Base-by-base conservation (phyloP, 2,329 filamentous ascomycete species). In the Phyllosticta citriasiana region DNA sequence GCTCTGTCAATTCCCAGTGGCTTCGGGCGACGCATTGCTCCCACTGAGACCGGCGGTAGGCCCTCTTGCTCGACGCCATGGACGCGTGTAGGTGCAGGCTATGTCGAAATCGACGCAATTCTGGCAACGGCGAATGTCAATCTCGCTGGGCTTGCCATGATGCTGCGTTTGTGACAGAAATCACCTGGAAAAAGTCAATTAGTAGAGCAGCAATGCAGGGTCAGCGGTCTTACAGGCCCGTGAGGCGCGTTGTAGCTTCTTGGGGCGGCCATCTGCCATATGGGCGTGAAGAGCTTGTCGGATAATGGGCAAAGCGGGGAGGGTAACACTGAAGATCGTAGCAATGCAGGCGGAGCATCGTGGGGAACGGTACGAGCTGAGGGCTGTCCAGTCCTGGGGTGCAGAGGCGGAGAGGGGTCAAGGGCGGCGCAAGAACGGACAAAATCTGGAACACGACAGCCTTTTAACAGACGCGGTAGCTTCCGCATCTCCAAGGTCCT, bases 21-120 rank as follows among this genome's bases (percentile, higher is more conserved):
- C 25, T 9, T 19, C 33, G 19, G 25, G 19, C 57, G 24, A 22
- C 16, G 16, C 22, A 14, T 12, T 14, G 16, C 26, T 30, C 22
- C 55, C 53, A 12, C 33, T 61, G 26, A 53, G 26, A n/a, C 47
- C 54, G 40, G 55, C 26, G 25, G 25, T 50, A 50, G 53, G 52
- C 19, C 52, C 53, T 24, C 56, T 60, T 24, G 51, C 60, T n/a
- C 76, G 72, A 59, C 77, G 75, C 12, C 72, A 72, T 6, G 78
- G 77, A 30, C 78, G 72, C 55, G 77, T 70, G 66, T 77, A 80
- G 14, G 77, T 80, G 67, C 79, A 82, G n/a, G 71, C 66, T 55
- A 79, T 74, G 56, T 73, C 75, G 66, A 80, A 82, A 63, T 81
- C 77, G 26, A 71, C 70, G 68, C 79, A 81, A 57, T 79, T 82